A percentile compares a stretch with the other conserved stretches of the same genome.
These are phyloP conservation scores for Apiospora arundinis DNA, from an alignment of 2,329 filamentous ascomycete species.

Conservation along the genomic window DNA sequence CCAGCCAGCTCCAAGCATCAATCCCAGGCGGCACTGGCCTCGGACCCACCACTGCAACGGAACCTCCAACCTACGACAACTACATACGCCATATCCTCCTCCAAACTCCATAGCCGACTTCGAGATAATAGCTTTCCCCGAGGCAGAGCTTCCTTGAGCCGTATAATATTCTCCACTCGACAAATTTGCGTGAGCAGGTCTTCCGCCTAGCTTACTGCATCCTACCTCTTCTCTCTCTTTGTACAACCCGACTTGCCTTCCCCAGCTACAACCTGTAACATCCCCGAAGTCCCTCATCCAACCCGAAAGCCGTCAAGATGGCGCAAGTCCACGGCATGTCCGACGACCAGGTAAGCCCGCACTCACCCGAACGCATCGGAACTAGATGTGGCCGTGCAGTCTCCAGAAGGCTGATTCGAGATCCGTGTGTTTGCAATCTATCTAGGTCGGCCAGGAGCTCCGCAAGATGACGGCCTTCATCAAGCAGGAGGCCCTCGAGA, in stretches of 20 bases:
- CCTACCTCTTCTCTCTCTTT: conserved; percentile 12
- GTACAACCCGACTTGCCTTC: not conserved
- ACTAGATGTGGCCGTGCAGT: not conserved
- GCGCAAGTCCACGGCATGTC: conserved; percentile 93
- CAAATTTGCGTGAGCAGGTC: conserved; percentile 11
- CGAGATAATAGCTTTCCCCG: conserved; percentile 13
- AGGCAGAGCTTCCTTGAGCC: conserved; percentile 2
- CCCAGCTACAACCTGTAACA: not conserved
- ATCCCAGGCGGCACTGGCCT: conserved; percentile 1
- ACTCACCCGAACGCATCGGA: conserved; percentile 28
- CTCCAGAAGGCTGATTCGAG: conserved; percentile 22
- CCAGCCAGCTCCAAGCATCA: not conserved
- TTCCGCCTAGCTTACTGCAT: conserved; percentile 17
- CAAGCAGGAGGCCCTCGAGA: conserved; percentile 96
- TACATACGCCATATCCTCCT: conserved; percentile 18
- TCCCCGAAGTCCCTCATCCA: conserved; percentile 25
- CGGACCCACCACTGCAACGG: conserved; percentile 15
- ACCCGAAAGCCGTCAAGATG: conserved; percentile 66
- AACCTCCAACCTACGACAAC: conserved; percentile 18
- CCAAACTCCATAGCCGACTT: conserved; percentile 17
- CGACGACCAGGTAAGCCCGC: conserved; percentile 83
- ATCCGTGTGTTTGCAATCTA: conserved; percentile 29
- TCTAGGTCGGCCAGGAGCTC: conserved; percentile 93
- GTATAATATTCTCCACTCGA: conserved; percentile 7
- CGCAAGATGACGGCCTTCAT: conserved; percentile 99